Percentiles rank a stretch among this genome's conserved stretches.
Conservation (phyloP, 2,329 filamentous ascomycete species). For the Penicillium sp. region DNA sequence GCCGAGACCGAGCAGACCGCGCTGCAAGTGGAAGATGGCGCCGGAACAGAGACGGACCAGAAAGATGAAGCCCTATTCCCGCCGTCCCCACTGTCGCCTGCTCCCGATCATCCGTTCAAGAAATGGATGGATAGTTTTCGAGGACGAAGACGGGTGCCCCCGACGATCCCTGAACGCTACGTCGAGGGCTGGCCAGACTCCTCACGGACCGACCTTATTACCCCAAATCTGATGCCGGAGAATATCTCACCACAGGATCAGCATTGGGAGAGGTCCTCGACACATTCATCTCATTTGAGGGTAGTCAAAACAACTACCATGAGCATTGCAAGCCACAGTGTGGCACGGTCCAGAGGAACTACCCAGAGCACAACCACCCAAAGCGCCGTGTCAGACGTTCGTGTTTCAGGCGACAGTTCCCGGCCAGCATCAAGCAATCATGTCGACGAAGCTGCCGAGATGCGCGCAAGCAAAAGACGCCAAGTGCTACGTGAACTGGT, state of each 20-base stretch:
- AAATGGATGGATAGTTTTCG: conserved; percentile 42
- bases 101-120: conserved; percentile 31
- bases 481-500: conserved; percentile 83
- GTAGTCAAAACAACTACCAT: conserved; percentile 76
- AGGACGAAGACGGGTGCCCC: conserved; percentile 21
- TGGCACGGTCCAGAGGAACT: conserved; percentile 58
- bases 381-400: conserved; percentile 61
- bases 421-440: conserved; percentile 44
- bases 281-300: conserved; percentile 76
- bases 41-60: conserved; percentile 6
- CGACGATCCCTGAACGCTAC: conserved; percentile 23
- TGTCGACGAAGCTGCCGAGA: conserved; percentile 66
- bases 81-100: neutral
- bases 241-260: conserved; percentile 24
- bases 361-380: conserved; percentile 58
- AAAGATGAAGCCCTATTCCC: conserved; percentile 7
- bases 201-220: conserved; percentile 16
- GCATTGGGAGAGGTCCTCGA: conserved; percentile 64
- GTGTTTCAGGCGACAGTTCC: conserved; percentile 60
- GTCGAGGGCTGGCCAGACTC: conserved; percentile 41
- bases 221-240: conserved; percentile 17
- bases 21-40: conserved; percentile 3
- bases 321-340: conserved; percentile 70
- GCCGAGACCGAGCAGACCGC: conserved; percentile 4
- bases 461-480: conserved; percentile 70